Percentiles rank a stretch among this genome's conserved stretches.
These are phyloP conservation scores for Neurospora sp. DNA, from an alignment of 495 filamentous ascomycete species.

Conservation along the genomic window DNA sequence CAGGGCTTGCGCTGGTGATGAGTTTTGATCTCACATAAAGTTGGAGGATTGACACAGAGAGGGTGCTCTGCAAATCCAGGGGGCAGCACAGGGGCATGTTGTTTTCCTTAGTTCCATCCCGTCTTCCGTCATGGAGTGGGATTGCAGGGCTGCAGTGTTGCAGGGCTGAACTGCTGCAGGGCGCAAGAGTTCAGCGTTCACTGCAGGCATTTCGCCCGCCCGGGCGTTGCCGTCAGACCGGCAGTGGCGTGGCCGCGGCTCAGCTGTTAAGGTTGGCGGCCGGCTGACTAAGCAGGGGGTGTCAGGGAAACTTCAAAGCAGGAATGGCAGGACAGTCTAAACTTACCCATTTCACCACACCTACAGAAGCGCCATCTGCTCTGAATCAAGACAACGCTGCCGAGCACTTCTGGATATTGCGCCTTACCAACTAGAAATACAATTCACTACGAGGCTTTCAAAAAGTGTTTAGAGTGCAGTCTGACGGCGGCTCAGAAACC, in stretches of 20 bases:
- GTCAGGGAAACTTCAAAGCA: conserved; percentile 13
- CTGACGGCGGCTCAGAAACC: conserved; percentile 1
- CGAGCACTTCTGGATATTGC: conserved; percentile 19
- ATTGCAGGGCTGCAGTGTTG: neutral
- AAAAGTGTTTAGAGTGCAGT: neutral
- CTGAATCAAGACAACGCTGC: conserved; percentile 6
- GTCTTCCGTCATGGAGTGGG: neutral
- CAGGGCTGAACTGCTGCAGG: neutral
- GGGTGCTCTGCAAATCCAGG: neutral
- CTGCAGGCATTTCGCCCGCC: neutral
- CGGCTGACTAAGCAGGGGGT: conserved; percentile 18
- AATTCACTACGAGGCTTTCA: conserved; percentile 7
- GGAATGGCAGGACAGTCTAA: conserved; percentile 7
- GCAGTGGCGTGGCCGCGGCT: neutral
- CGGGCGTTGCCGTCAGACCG: neutral
- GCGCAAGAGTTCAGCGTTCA: neutral
- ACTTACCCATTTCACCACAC: conserved; percentile 26
- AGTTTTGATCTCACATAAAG: neutral
- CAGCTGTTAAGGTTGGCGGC: conserved; percentile 1
- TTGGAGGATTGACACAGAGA: neutral
- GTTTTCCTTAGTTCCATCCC: neutral
- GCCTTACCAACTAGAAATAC: conserved; percentile 17
- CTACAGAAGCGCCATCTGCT: conserved; percentile 1
- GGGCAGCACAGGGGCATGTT: neutral
- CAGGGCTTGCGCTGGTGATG: neutral